Percentiles rank a stretch among this genome's conserved stretches.
Evolutionary conservation across 1,139 yeast genomes (phyloP).

Genomic region (Diutina ranongensis): DNA sequence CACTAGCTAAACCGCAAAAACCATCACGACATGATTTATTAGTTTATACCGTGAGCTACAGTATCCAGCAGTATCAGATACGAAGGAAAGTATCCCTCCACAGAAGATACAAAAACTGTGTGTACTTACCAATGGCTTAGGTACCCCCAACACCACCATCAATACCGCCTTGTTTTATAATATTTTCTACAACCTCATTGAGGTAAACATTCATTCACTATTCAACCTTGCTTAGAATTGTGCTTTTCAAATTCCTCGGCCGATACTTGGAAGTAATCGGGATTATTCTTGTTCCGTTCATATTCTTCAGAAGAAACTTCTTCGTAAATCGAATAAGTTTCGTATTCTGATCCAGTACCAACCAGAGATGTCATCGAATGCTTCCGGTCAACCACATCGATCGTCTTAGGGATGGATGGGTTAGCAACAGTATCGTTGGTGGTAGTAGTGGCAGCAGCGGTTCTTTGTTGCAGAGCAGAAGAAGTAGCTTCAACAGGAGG

Average conservation of each 20-base stretch:
- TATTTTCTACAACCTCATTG: no score
- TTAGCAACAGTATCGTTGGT: neutral
- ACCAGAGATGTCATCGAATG: neutral
- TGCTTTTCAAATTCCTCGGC: slow-evolving; percentile 16
- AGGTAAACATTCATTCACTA: no score
- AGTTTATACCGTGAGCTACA: no score
- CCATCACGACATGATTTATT: no score
- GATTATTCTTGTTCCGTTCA: slow-evolving; percentile 31
- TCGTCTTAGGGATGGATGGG: neutral
- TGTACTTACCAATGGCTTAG: no score
- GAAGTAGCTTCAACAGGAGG: neutral
- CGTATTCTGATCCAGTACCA: slow-evolving; percentile 14
- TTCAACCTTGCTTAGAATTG: neutral
- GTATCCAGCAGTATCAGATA: no score
- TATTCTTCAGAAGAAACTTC: slow-evolving; percentile 40
- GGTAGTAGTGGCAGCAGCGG: neutral
- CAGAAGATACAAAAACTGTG: no score
- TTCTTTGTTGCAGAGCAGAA: slow-evolving; percentile 1
- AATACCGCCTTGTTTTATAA: no score
- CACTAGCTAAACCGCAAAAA: no score
- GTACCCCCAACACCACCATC: no score
- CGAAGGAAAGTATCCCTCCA: no score
- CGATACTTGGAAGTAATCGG: slow-evolving; percentile 37
- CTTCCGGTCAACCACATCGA: neutral
- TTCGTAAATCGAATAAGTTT: slow-evolving; percentile 35